Evolutionary conservation across 1,284 basidiomycete genomes (phyloP).

Genomic region (Acaromyces ingoldii): DNA sequence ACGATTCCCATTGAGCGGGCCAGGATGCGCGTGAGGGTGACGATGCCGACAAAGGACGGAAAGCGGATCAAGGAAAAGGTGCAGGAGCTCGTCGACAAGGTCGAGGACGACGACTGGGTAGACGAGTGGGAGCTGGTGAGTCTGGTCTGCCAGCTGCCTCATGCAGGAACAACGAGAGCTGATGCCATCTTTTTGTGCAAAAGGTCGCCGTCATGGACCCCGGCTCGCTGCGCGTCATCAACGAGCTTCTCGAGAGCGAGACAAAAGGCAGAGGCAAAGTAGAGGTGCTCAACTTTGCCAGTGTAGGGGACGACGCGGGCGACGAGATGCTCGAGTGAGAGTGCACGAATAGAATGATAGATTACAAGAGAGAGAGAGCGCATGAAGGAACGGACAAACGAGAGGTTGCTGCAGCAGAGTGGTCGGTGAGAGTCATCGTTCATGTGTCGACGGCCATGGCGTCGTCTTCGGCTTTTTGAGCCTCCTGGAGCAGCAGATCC

Average conservation of each 20-base stretch:
- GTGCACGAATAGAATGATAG: neutral
- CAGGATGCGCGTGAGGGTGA: conserved; percentile 82
- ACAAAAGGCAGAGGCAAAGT: conserved; percentile 69
- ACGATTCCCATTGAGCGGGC: conserved; percentile 86
- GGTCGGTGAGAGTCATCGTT: too few relatives aligned
- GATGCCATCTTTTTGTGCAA: neutral
- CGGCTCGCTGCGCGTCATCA: conserved; percentile 78
- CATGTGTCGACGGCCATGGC: too few relatives aligned
- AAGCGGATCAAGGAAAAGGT: conserved; percentile 70
- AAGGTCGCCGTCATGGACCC: conserved; percentile 90
- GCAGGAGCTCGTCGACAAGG: conserved; percentile 67
- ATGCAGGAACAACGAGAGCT: conserved; percentile 5
- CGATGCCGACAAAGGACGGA: conserved; percentile 69
- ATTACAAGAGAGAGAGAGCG: neutral
- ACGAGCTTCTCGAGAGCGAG: conserved; percentile 79
- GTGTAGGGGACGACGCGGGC: conserved; percentile 37
- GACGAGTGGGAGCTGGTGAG: conserved; percentile 84
- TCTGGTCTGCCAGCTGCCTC: too few relatives aligned
- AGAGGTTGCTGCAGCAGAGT: too few relatives aligned
- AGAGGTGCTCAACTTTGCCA: conserved; percentile 55
- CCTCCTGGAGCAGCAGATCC: neutral
- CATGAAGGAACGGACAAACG: neutral
- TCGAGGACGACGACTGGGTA: conserved; percentile 74
- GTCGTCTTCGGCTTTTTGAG: neutral
- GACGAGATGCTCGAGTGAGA: conserved; percentile 28